Evolutionary conservation across 2,329 filamentous ascomycete species (phyloP).

Genomic region (Fusarium sacchari): DNA sequence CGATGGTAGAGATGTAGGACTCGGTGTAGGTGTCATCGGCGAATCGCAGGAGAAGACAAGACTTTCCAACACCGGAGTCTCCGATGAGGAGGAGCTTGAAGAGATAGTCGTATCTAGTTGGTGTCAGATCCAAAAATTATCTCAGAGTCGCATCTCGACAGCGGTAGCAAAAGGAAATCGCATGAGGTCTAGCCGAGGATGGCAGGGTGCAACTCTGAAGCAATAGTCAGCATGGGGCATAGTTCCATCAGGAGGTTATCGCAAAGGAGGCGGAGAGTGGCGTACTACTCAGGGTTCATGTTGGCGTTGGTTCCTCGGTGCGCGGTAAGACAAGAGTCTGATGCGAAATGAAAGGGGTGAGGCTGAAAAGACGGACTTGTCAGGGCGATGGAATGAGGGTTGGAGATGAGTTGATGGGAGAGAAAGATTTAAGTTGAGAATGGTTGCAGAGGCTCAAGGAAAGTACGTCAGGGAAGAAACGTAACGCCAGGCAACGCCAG

Average conservation of each 20-base stretch:
- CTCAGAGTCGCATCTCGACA: constrained; percentile 16
- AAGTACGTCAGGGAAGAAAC: constrained; percentile 52
- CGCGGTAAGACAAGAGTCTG: constrained; percentile 17
- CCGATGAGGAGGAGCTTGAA: constrained; percentile 99
- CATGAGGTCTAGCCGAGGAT: constrained; percentile 11
- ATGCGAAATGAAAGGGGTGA: constrained; percentile 3
- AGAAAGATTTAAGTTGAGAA: constrained; percentile 42
- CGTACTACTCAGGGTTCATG: constrained; percentile 95
- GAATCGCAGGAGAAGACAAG: constrained; percentile 96
- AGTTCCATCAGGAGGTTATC: constrained; percentile 46
- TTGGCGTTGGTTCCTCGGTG: constrained; percentile 54
- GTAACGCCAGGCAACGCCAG: constrained; percentile 45
- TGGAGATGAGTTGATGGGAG: constrained; percentile 46
- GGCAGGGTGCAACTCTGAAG: constrained; percentile 39
- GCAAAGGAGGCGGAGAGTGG: constrained; percentile 50
- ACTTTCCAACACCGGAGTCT: constrained; percentile 99
- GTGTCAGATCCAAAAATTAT: constrained; percentile 41
- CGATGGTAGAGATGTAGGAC: constrained; percentile 99
- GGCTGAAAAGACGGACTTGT: constrained; percentile 4
- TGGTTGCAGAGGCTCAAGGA: constrained; percentile 45
- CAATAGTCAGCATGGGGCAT: constrained; percentile 39
- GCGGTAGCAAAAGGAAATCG: not conserved
- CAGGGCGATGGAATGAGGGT: constrained; percentile 33
- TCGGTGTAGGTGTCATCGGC: constrained; percentile 99
- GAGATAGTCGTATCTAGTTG: constrained; percentile 96